These are phyloP conservation scores for Ceratobasidium sp. DNA, from an alignment of 1,284 basidiomycete species.

Conservation along the genomic window DNA sequence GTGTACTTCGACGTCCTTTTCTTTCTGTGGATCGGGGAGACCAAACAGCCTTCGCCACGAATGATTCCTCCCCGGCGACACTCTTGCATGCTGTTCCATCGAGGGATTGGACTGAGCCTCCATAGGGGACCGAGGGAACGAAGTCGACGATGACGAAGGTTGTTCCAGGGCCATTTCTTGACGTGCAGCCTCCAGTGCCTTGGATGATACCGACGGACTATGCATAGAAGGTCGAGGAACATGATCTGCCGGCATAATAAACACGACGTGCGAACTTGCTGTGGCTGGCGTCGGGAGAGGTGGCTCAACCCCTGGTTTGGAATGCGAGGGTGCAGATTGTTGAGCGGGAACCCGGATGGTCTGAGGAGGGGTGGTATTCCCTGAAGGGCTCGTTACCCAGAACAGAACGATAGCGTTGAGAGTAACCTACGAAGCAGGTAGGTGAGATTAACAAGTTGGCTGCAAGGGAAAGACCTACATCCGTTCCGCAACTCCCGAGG, in stretches of 20 bases:
- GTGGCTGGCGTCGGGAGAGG: background rate
- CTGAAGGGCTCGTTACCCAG: constrained; percentile 50
- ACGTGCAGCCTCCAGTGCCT: background rate
- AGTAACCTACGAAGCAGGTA: constrained; percentile 45
- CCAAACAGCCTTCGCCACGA: background rate
- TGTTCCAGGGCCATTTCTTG: background rate
- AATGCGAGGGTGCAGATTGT: background rate
- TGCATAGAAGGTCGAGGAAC: background rate
- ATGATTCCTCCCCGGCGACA: background rate
- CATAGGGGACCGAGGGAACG: background rate
- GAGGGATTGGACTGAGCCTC: background rate
- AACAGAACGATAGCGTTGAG: constrained; percentile 54
- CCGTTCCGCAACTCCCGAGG: constrained; percentile 58
- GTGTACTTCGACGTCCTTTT: background rate
- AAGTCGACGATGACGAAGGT: background rate
- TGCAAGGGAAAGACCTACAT: constrained; percentile 46
- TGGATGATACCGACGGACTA: background rate
- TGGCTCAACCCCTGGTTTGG: background rate
- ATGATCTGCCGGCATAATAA: background rate
- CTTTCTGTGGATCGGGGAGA: background rate
- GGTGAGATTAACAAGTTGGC: background rate
- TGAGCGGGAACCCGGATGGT: background rate
- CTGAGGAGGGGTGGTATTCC: background rate
- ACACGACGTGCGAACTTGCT: background rate
- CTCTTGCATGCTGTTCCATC: background rate